Percentiles rank a stretch among this genome's conserved stretches.
Conservation (phyloP, 73 alveolate species). For the Paramecium pentaurelia region DNA sequence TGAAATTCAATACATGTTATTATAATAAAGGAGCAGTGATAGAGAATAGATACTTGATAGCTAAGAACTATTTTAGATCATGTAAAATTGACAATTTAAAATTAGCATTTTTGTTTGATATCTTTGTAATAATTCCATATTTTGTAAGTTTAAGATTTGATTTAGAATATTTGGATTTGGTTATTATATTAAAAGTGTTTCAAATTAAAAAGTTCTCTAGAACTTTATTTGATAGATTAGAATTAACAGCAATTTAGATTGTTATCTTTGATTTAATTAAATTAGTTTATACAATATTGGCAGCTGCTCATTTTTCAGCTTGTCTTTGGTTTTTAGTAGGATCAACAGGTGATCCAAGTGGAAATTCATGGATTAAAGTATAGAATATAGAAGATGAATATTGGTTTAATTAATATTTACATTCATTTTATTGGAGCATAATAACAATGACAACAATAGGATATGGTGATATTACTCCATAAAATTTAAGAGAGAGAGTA, state of each 20-base stretch:
- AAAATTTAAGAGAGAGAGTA: neutral
- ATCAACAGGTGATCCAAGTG: slow-evolving; percentile 17
- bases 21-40: slow-evolving; percentile 4
- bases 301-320: slow-evolving; percentile 42
- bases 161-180: neutral
- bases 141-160: neutral
- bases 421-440: slow-evolving; percentile 1
- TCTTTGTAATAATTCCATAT: slow-evolving; percentile 8
- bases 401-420: neutral
- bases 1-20: slow-evolving; percentile 27
- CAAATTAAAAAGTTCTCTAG: neutral
- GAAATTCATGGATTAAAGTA: neutral
- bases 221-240: slow-evolving; percentile 15
- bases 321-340: slow-evolving; percentile 34
- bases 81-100: neutral
- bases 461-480: slow-evolving; percentile 22
- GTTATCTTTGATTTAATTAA: neutral
- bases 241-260: neutral
- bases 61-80: neutral
- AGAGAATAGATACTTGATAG: slow-evolving; percentile 27
- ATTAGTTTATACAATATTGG: neutral
- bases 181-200: slow-evolving; percentile 1
- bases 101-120: slow-evolving; percentile 5
- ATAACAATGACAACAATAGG: slow-evolving; percentile 46
- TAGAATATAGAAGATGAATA: neutral